Base-by-base conservation (phyloP, 768 basidiomycete species). In the Lactarius indigo region DNA sequence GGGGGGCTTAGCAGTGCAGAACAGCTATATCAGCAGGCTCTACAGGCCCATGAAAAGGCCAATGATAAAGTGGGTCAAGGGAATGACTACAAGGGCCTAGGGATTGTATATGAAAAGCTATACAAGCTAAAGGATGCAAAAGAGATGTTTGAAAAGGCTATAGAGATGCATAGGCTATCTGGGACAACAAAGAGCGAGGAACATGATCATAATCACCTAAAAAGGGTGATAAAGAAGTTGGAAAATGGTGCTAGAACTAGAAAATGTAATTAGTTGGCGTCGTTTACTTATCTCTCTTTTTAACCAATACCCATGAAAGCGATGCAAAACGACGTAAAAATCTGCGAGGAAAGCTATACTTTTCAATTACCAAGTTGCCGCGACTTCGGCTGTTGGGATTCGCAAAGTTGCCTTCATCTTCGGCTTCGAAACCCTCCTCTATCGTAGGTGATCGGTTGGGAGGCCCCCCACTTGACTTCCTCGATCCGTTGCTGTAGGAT, bases 1-100 rank as follows among this genome's bases (percentile, higher is more conserved):
- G 50, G 57, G 35, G 13, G 26, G 4, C 50, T 63, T 15, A n/a
- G 12, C 6, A 39, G 12, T 13, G 66, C 66, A 37, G 61, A 67
- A 15, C 15, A 59, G 57, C 30, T 59, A 15, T 67, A 67, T 9
- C 55, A 44, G 5, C 37, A 37, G 12, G 66, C 66, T 17, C 3
- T 67, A 8, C 12, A 59, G 9, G 66, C 66, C 20, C 66, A 67
- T 23, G 35, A 44, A 20, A 63, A 55, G 26, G 61, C 66, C 17
- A n/a, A 63, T 58, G 66, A 67, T 5, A 67, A 63, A 44, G 57
- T 67, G 41, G 66, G 66, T 23, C 66, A 67, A 42, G 66, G 66
- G 1, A 67, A 67, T 44, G 66, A 59, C 30, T 67, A 63, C 4
- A 67, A 67, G 35, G 57, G 57, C 7, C 42, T 67, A 9, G 66